A percentile compares a stretch with the other conserved stretches of the same genome.
phyloP scores from a whole-genome alignment of 2,329 filamentous ascomycete genomes.

The Pestalotiopsis sp. region DNA sequence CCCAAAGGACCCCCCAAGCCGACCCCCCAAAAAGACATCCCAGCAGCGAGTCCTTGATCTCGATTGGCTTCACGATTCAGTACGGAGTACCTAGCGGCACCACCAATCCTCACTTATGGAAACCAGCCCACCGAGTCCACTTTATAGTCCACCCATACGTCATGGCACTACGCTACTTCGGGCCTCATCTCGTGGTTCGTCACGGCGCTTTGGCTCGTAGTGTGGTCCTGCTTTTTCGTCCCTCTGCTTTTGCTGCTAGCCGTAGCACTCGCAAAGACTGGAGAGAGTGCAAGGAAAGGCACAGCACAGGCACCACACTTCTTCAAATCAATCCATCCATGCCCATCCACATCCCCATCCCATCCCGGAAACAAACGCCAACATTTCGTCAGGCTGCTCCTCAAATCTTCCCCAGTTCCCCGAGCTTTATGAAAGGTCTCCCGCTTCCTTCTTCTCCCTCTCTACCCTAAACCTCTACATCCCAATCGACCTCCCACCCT shows the following conservation, averaged over 20 bases:
- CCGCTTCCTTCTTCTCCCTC: background rate
- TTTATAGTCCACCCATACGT: slow-evolving; percentile 11
- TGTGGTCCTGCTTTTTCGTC: background rate
- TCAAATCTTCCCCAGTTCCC: background rate
- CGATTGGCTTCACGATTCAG: background rate
- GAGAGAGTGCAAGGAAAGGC: background rate
- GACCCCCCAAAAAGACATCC: background rate
- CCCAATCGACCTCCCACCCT: background rate
- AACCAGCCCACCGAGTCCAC: slow-evolving; percentile 6
- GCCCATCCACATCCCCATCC: background rate
- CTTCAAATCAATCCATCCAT: background rate
- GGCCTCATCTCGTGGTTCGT: background rate
- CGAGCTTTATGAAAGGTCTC: background rate
- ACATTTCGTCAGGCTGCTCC: background rate
- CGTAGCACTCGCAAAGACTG: background rate
- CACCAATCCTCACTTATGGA: slow-evolving; percentile 2
- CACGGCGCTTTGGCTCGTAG: background rate
- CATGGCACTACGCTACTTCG: slow-evolving; percentile 10
- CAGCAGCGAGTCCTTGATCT: background rate
- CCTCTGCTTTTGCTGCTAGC: no score
- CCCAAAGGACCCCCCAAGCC: background rate
- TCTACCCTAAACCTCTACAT: background rate
- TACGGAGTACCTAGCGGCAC: background rate
- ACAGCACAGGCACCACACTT: background rate
- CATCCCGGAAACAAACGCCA: background rate